Evolutionary conservation across 108 stramenopile genomes (phyloP), one percentile per base, ranked within the genome.

Genomic region (Nitzschia putrida): DNA sequence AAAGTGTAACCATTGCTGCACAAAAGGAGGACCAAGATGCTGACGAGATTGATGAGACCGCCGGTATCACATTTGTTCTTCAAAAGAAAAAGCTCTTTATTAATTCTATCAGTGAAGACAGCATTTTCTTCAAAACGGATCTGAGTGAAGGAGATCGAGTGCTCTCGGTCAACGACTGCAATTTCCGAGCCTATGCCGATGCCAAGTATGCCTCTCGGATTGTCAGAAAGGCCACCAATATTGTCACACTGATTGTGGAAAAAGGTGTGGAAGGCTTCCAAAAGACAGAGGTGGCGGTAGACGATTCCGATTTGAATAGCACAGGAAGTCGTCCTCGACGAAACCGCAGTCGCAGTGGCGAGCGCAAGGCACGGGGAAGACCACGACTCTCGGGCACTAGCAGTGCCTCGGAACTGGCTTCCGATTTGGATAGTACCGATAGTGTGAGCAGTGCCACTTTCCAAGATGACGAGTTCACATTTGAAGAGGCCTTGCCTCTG

Each of bases 101-200:
- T 12, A 37, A 45, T 22, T 56, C 5, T 9, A 74, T 74, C n/a
- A 20, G 10, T 7, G n/a, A 52, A 20, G 59, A 61, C 21, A 60
- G 57, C 21, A 56, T 71, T 41, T 77, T 77, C 47, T 20, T 24
- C 6, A 38, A 11, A 14, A 69, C 68, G 9, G 37, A 65, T 18
- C 44, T 77, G 13, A 39, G 18, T 0, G 18, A 59, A 2, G 69
- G 69, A 13, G 76, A 77, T 54, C 50, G 64, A 22, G 61, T 77
- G 18, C 24, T 66, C 8, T 70, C 68, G 37, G 64, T 77, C 57
- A 77, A 77, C 57, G 76, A 77, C 57, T 71, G 58, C 60, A 69
- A 61, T 39, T 77, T 77, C 24, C 68, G 60, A 8, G 21, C 23
- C 38, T 70, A 66, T 58, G 69, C 64, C 57, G 76, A 77, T 59